Base-by-base conservation (phyloP, 164 flowering plant genomes). In the Vitis vinifera region DNA sequence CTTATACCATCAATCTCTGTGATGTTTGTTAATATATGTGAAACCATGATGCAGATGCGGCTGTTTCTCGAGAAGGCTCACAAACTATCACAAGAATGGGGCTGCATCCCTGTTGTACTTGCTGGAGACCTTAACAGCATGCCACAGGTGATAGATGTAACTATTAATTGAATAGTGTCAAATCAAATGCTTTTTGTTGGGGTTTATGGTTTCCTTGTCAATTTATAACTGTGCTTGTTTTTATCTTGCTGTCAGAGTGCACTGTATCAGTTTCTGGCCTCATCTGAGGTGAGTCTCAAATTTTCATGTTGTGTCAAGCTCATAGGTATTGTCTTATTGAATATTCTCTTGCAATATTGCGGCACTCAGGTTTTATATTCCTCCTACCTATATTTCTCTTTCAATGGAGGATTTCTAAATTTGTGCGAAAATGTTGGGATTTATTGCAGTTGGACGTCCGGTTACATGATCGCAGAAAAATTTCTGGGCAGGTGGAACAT, bases 61-160 rank as follows among this genome's bases (percentile, higher is more conserved):
- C 14, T 92, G 31, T 80, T 89, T 70, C 85, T 94, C 27, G 87
- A 90, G 75, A 92, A 76, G 66, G 97, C 96, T 30, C 77, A 86
- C 66, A 67, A 76, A 59, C 65, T 92, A 67, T 89, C 97, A 51
- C 80, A 76, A 70, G 84, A 83, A 71, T 89, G 92, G 94, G 97
- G 94, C 37, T 61, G 55, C 68, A 87, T 90, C 62, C 97, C 97
- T 48, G 81, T 94, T 65, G 75, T 90, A 49, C 59, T 92, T 76
- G 86, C 85, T 73, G 98, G 98, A 19, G 97, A 94, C 76, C 69
- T 94, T 7, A 94, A 92, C 78, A 83, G 96, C 76, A 51, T 81
- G 67, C 97, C 98, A 65, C 79, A 89, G 92, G 98, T 91, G 68
- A 71, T 70, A 51, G 13, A 62, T 47, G 7, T 55, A 53, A 31